Base-by-base conservation (phyloP, 495 filamentous ascomycete species). In the Penicillium cinerascens region DNA sequence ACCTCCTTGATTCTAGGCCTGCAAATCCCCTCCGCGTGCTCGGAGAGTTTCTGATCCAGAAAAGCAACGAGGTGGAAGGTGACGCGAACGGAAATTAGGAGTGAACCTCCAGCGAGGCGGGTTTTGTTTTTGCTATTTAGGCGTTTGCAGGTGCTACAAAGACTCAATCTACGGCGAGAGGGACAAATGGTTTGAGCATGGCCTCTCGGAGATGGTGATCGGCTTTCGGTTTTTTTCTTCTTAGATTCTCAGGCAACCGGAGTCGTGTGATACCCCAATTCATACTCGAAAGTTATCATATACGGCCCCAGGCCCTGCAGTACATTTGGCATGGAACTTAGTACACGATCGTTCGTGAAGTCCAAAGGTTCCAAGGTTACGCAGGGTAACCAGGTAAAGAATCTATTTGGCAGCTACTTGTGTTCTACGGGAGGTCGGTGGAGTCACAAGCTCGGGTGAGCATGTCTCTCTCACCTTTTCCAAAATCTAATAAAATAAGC, bases 1-100 rank as follows among this genome's bases (percentile, higher is more conserved):
- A 44, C 29, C 37, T 22, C 6, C 48, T 47, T 39, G 20, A 6
- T 35, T 27, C 0, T 39, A 76, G 71, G 66, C 93, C 95, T 0
- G 79, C 87, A 29, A 89, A 96, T 65, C 93, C 93, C 23, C 72
- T 99, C 44, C 83, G 87, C 26, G 88, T 85, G 29, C 73, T 99
- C 6, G 88, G 90, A 1, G 92, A 97, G 66, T 97, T 83, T 70
- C 70, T 99, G 21, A 72, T 95, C 44, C 84, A 91, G 68, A 84
- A 83, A 49, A 92, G 89, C 55, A 86, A 77, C 58, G 91, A 97
- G 65, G 47, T 87, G 37, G 87, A 89, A 64, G 73, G 64, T 6
- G 56, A 59, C 20, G 51, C 52, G 35, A 52, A 55, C 29, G 13
- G 48, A 61, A 58, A 58, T 11, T 54, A 49, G 17, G 52, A 61